Evolutionary conservation across 1,284 basidiomycete species (phyloP), one percentile per base, ranked within the genome.

Genomic region (Takashimella tepidaria): DNA sequence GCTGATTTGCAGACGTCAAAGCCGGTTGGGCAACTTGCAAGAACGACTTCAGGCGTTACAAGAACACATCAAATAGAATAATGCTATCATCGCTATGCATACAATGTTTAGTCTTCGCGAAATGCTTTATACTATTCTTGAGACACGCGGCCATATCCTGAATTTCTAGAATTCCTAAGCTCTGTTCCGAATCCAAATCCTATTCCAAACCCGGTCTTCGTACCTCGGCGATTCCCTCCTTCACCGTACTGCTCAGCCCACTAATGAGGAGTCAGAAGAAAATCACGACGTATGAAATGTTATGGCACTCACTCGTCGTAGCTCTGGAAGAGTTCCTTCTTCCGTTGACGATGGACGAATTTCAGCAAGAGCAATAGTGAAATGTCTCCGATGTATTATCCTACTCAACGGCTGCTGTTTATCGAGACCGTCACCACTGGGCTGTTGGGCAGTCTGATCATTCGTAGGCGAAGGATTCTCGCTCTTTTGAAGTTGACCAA

Each of bases 211-310:
- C 75, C 74, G 45, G 62, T 68, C 62, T 72, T 73, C 58, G 69
- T 71, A 27, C 72, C 73, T 45, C 63, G 59, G 50, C 63, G 57
- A 25, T 58, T 74, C 5, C 72, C 75, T 6, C 74, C 72, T 51
- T 92, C 89, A 25, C 90, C 91, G 70, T 91, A 93, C 70, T 92
- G 87, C 44, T 91, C 87, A 57, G 92, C 91, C 90, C 90, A 95
- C 74, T 68, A 45, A 8, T 37, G 2, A 11, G 20, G 43, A 3
- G 11, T 25, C 25, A 49, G 43, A n/a, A 23, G 11, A 5, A 23
- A 24, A 23, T 40, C 8, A 49, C 3, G 16, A 20, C 21, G 22
- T 26, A 8, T 24, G 41, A 27, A 1, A 37, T 5, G 10, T 21
- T 26, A 12, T 12, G 12, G 19, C 2, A 50, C 64, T 53, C 49